Conservation (phyloP, 139 green algal genomes). For the Haematococcus sp. region DNA sequence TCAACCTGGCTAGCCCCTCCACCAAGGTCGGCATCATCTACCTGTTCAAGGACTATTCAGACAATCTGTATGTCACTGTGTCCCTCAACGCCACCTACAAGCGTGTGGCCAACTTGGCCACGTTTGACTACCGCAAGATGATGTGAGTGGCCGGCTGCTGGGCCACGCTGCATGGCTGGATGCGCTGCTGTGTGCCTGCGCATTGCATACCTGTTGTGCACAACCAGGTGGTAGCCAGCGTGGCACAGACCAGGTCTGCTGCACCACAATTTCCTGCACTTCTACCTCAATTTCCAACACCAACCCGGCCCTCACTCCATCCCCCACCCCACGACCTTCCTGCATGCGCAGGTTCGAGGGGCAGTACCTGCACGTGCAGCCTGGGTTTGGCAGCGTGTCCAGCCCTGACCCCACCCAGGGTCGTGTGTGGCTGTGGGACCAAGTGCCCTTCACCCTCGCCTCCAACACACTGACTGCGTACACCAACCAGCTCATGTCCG, state of each 20-base stretch:
- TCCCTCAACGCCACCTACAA: conserved; percentile 20
- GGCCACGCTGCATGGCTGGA: too few species aligned
- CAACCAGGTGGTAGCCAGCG: too few species aligned
- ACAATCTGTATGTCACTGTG: conserved; percentile 19
- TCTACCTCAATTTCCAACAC: too few species aligned
- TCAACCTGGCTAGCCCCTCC: neutral
- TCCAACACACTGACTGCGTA: neutral
- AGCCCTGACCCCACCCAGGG: neutral
- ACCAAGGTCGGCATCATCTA: conserved; percentile 8
- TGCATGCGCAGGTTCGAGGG: conserved; percentile 6
- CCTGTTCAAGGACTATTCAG: conserved; percentile 19
- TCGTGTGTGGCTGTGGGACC: conserved; percentile 1
- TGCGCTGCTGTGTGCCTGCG: too few species aligned
- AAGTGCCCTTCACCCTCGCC: neutral
- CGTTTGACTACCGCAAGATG: too few species aligned
- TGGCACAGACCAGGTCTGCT: too few species aligned
- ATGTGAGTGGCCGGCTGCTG: too few species aligned
- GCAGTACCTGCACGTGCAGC: conserved; percentile 17
- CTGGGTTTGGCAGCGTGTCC: neutral
- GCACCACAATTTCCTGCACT: too few species aligned
- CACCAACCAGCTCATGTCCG: neutral
- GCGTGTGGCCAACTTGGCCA: neutral
- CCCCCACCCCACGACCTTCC: too few species aligned
- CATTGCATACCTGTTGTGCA: too few species aligned
- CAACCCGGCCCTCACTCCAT: neutral